Evolutionary conservation across 441 rosid species (phyloP), one percentile per base, ranked within the genome.

Genomic region (Syzygium syzygioides): DNA sequence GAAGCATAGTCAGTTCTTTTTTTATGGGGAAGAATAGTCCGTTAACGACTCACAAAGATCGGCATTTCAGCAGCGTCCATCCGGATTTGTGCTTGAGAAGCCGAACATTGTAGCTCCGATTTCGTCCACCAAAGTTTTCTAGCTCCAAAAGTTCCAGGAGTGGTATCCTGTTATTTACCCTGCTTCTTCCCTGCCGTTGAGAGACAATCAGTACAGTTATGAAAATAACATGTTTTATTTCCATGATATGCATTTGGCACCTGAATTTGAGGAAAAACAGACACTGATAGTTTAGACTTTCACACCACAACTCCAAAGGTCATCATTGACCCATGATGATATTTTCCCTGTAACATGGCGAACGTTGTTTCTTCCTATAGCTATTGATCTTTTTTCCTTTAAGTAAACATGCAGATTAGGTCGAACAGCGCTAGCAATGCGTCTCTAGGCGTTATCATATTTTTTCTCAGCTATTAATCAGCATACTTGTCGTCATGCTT

Each of bases 161-260:
- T 56, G 52, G 41, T 23, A 34, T 88, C 25, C 26, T 85, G 89
- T 93, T 90, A 95, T 92, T 93, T 96, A 80, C 95, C 95, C 85
- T 92, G 92, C 88, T 93, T 95, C 92, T 91, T 95, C 86, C 93
- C 99, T 95, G 94, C 89, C 87, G 86, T 85, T 86, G 83, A 66
- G 88, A 48, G 60, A 76, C 59, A 34, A 86, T 55, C 54, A 30
- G 52, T 30, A 45, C 13, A 54, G 71, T 86, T 54, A 91, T 10
- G 80, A 48, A 48, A 68, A 41, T 20, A 68, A 68, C 87, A 56
- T 53, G 64, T 34, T 86, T 8, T 3, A 30, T 86, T 56, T 86
- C 66, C 57, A 59, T 9, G 48, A n/a, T 30, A 56, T 23, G 48
- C 57, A 59, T 86, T 86, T 53, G 45, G 5, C 83, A 76, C n/a